These are phyloP conservation scores for Scutellaria baicalensis DNA, from an alignment of 257 asterid genomes.

Conservation along the genomic window DNA sequence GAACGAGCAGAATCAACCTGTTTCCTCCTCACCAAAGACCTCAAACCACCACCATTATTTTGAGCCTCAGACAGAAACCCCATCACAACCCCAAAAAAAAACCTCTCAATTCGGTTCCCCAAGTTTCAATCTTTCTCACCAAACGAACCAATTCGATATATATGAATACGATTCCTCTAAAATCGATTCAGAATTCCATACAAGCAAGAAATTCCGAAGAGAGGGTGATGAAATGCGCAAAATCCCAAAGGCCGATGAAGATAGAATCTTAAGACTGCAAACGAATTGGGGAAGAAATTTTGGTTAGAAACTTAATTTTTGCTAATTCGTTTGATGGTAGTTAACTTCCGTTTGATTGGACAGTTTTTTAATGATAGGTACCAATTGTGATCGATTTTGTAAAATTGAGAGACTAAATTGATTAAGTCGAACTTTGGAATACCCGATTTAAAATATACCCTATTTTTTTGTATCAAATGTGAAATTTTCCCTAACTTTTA, in stretches of 20 bases:
- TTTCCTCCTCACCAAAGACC: slow-evolving; percentile 73
- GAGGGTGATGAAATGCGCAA: slow-evolving; percentile 1
- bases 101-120: slow-evolving; percentile 9
- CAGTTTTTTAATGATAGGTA: too few relatives aligned
- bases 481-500: too few relatives aligned
- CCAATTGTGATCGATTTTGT: too few relatives aligned
- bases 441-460: too few relatives aligned
- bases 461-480: too few relatives aligned
- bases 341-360: too few relatives aligned
- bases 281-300: too few relatives aligned
- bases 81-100: slow-evolving; percentile 29
- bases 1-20: slow-evolving; percentile 73
- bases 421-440: too few relatives aligned
- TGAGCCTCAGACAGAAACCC: slow-evolving; percentile 35
- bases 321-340: too few relatives aligned
- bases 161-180: not conserved
- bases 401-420: too few relatives aligned
- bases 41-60: slow-evolving; percentile 39
- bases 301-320: too few relatives aligned
- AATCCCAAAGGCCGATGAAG: slow-evolving; percentile 20
- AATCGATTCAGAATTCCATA: slow-evolving; percentile 8
- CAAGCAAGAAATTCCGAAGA: slow-evolving; percentile 12
- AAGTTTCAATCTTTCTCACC: slow-evolving; percentile 20
- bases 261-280: slow-evolving; percentile 1
- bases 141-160: not conserved